These are phyloP conservation scores for Leccinum barrowsii DNA, from an alignment of 768 basidiomycete genomes.

Conservation along the genomic window DNA sequence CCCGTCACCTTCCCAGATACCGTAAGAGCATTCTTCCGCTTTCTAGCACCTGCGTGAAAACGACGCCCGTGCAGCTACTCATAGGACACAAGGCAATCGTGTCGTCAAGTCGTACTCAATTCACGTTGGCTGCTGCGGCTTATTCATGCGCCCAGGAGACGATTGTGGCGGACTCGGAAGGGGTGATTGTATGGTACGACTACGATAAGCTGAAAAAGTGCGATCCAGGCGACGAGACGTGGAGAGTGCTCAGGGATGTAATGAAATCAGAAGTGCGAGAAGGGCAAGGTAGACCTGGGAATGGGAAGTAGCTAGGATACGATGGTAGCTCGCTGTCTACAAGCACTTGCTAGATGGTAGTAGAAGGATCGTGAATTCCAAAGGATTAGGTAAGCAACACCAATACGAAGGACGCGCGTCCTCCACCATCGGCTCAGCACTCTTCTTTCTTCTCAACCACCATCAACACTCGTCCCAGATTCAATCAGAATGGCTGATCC, in stretches of 20 bases:
- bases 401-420: slow-evolving; percentile 32
- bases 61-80: slow-evolving; percentile 43
- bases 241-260: slow-evolving; percentile 30
- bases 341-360: slow-evolving; percentile 1
- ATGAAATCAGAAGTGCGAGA: slow-evolving; percentile 22
- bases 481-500: slow-evolving; percentile 63
- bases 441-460: slow-evolving; percentile 13
- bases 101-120: slow-evolving; percentile 38
- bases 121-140: slow-evolving; percentile 50
- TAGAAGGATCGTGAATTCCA: slow-evolving; percentile 14
- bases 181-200: slow-evolving; percentile 74
- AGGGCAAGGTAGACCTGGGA: slow-evolving; percentile 1
- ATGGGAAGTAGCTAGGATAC: neutral
- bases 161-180: slow-evolving; percentile 63
- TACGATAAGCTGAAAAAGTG: slow-evolving; percentile 65
- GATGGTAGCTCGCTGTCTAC: neutral
- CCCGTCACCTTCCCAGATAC: slow-evolving; percentile 79
- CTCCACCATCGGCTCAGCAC: slow-evolving; percentile 1
- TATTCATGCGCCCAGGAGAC: slow-evolving; percentile 63
- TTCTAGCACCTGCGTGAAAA: slow-evolving; percentile 1
- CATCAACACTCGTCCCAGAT: slow-evolving; percentile 6
- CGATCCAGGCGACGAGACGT: slow-evolving; percentile 51
- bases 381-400: slow-evolving; percentile 16
- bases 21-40: slow-evolving; percentile 36
- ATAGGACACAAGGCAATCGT: slow-evolving; percentile 57